Evolutionary conservation across 805 yeast genomes (phyloP), one percentile per base, ranked within the genome.

Genomic region (Nakazawaea holstii): DNA sequence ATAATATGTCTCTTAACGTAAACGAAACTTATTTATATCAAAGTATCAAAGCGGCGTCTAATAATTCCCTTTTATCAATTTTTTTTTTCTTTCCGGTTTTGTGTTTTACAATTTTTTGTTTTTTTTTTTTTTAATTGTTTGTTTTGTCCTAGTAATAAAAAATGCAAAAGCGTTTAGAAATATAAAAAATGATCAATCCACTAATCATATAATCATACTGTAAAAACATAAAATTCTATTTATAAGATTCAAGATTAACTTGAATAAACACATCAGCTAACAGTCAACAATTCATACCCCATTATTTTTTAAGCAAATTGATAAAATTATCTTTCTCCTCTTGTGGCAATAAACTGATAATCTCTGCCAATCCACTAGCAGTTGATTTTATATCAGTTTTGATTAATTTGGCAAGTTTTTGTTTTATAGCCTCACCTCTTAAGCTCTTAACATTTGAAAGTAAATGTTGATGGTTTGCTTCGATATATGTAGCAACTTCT

Each of bases 401-500:
- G 54, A 80, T 70, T 49, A 81, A 66, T 54, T 74, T 75, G 39
- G 85, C 80, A 59, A 87, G 68, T 39, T 76, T 79, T 62, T 79
- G 81, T 53, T 84, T 84, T 52, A 80, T 76, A 37, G 78, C 71
- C 61, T 86, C 94, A 45, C 74, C 66, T 68, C 81, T 83, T 67
- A 87, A 72, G 53, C 77, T 77, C 60, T 75, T 82, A 57, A 87
- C 72, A 55, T 72, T 73, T 43, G 74, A 69, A 51, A 84, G 84
- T 51, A 88, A 72, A 49, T 74, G 62, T 47, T 73, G 71, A 61
- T 82, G 90, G 67, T 86, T 82, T 55, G 80, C 82, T 67, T 89
- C 97, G 57, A 89, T 84, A 90, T 91, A 91, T 51, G 73, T 74
- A 50, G 94, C 88, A 53, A 90, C 92, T 31, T 76, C 85, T 60